Conservation (phyloP, 495 filamentous ascomycete species). For the Parathielavia hyrcaniae region DNA sequence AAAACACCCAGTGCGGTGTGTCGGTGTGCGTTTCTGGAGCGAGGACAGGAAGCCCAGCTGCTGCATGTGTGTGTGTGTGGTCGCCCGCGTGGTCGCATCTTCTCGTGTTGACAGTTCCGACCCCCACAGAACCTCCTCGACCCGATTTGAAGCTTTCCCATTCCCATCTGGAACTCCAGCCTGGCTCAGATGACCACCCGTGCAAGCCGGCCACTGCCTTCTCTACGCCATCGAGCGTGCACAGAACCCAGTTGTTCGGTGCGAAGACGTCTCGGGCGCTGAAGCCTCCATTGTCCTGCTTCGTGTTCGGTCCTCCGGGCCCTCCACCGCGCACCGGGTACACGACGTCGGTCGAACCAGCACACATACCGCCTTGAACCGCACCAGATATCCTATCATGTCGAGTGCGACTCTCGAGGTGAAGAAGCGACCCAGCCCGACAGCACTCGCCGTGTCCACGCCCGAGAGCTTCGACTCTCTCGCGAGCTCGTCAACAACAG, state of each 20-base stretch:
- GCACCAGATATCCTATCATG: background rate
- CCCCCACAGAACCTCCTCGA: background rate
- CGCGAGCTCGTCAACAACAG: slow-evolving; percentile 15
- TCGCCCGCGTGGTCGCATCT: background rate
- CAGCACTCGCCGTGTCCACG: background rate
- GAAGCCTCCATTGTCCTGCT: background rate
- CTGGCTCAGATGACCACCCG: background rate
- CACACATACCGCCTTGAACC: background rate
- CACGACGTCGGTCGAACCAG: background rate
- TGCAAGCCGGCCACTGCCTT: background rate
- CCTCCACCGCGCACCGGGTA: background rate
- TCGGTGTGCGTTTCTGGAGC: background rate
- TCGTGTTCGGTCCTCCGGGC: background rate
- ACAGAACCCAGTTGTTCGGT: background rate
- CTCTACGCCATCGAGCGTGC: too few relatives aligned
- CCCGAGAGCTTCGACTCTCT: slow-evolving; percentile 13
- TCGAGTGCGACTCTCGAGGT: background rate
- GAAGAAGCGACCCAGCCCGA: slow-evolving; percentile 9
- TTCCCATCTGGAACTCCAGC: background rate
- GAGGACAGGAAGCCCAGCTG: background rate
- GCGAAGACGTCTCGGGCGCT: background rate
- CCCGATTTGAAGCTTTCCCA: background rate
- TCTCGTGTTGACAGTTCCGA: background rate
- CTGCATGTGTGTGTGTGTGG: background rate
- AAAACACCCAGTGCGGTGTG: background rate